Evolutionary conservation across 2,329 filamentous ascomycete genomes (phyloP).

Genomic region (Xylariomycetidae sp.): DNA sequence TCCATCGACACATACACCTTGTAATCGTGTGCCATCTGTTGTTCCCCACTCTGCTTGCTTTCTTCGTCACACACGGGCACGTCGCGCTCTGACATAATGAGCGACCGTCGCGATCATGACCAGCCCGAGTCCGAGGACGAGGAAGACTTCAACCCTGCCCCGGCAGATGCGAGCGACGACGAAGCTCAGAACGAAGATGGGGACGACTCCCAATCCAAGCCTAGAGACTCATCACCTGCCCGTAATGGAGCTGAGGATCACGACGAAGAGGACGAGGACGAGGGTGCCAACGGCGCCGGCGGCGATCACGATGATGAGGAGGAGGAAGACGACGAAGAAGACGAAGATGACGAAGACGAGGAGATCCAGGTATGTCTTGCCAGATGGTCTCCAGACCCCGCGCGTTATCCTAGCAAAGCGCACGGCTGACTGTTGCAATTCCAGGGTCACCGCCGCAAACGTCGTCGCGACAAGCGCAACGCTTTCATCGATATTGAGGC

Average conservation of each 20-base stretch:
- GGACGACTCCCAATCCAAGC: slow-evolving; percentile 13
- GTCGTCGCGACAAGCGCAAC: slow-evolving; percentile 68
- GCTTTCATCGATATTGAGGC: slow-evolving; percentile 97
- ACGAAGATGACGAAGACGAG: slow-evolving; percentile 57
- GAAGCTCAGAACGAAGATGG: slow-evolving; percentile 42
- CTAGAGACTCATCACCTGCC: slow-evolving; percentile 17
- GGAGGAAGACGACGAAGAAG: slow-evolving; percentile 57
- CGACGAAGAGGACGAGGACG: slow-evolving; percentile 40
- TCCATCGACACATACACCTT: slow-evolving; percentile 3
- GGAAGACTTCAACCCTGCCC: slow-evolving; percentile 81
- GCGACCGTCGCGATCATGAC: slow-evolving; percentile 43
- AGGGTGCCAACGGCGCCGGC: slow-evolving; percentile 39
- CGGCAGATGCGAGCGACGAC: slow-evolving; percentile 66
- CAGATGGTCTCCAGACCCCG: no score
- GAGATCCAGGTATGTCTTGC: slow-evolving; percentile 60
- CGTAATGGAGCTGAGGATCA: slow-evolving; percentile 35
- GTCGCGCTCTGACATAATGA: slow-evolving; percentile 33
- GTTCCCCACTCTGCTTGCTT: neutral
- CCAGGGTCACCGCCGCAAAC: slow-evolving; percentile 69
- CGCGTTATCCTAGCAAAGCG: no score
- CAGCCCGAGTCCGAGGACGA: slow-evolving; percentile 63
- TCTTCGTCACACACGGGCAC: neutral
- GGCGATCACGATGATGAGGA: slow-evolving; percentile 42
- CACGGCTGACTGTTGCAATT: no score
- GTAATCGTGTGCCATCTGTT: neutral